Evolutionary conservation across 768 basidiomycete species (phyloP), one percentile per base, ranked within the genome.

Genomic region (Lactarius sanguifluus): DNA sequence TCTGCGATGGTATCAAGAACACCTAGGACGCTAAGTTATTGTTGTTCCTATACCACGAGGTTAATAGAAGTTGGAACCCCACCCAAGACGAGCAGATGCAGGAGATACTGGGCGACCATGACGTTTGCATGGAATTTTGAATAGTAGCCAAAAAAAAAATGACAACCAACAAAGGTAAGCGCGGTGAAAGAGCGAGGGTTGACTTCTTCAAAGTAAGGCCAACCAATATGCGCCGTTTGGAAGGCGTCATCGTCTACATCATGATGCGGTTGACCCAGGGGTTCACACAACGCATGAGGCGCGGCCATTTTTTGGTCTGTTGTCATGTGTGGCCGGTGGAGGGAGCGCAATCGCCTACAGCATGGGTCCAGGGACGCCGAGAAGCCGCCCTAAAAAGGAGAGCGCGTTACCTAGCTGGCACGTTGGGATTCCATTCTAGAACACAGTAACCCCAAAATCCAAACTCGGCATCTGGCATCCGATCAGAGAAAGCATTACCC

Each of bases 401-500:
- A n/a, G 20, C 23, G n/a, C 45, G 45, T 45, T 45, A 9, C 8
- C 41, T 18, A 20, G 41, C 18, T n/a, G 43, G 43, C 10, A 47
- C n/a, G n/a, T n/a, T 47, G n/a, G 45, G 45, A 50, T 25, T 50
- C 45, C 47, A 50, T 50, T 13, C 1, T 23, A 3, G n/a, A 47
- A 32, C 32, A 32, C 12, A 12, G 23, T 23, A 23, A 50, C 47
- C 47, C 20, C 45, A 23, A 47, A 45, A 47, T 47, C n/a, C 10
- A 47, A 45, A 47, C 4, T 10, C 20, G n/a, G n/a, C 41, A 41
- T 41, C n/a, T 47, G 45, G 12, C 30, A 36, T 57, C 65, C 60
- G 60, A 47, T n/a, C 59, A 54, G 43, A 57, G 59, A 59, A 57
- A 41, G 58, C 16, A 41, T 41, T 18, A 28, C 28, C 2, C n/a